These are phyloP conservation scores for Ceratocystis variospora DNA, from an alignment of 2,329 filamentous ascomycete species.

Conservation along the genomic window DNA sequence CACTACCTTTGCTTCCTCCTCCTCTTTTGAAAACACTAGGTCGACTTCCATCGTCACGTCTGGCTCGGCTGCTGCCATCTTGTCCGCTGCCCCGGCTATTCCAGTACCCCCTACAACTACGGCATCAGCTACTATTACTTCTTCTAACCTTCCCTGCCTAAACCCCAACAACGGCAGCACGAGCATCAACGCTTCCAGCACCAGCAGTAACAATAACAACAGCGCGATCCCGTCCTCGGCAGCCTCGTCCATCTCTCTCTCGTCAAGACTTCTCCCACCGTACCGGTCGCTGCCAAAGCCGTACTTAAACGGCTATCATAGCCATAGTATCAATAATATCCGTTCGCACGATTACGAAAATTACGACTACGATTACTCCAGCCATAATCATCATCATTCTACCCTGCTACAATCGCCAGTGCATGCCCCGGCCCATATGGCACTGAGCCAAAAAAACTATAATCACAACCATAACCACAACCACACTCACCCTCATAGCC, in stretches of 20 bases:
- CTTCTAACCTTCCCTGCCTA: constrained; percentile 13
- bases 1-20: constrained; percentile 6
- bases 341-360: constrained; percentile 15
- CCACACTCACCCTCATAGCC: not conserved
- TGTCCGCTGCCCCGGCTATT: constrained; percentile 6
- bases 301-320: constrained; percentile 8
- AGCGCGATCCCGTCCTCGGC: constrained; percentile 17
- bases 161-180: constrained; percentile 13
- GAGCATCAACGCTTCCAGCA: constrained; percentile 9
- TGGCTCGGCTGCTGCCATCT: constrained; percentile 12
- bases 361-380: constrained; percentile 17
- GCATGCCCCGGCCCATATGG: constrained; percentile 10
- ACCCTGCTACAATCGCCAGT: constrained; percentile 9
- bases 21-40: constrained; percentile 7
- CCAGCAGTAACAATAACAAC: constrained; percentile 8
- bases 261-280: constrained; percentile 14
- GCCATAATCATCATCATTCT: constrained; percentile 8
- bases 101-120: not conserved
- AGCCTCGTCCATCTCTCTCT: constrained; percentile 14
- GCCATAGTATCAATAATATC: constrained; percentile 10
- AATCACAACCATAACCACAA: not conserved
- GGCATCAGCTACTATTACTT: not conserved
- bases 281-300: constrained; percentile 9
- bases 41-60: constrained; percentile 9
- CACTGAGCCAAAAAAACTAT: constrained; percentile 5